Evolutionary conservation across 164 flowering plant genomes (phyloP).

Genomic region (Brasenia schreberi): DNA sequence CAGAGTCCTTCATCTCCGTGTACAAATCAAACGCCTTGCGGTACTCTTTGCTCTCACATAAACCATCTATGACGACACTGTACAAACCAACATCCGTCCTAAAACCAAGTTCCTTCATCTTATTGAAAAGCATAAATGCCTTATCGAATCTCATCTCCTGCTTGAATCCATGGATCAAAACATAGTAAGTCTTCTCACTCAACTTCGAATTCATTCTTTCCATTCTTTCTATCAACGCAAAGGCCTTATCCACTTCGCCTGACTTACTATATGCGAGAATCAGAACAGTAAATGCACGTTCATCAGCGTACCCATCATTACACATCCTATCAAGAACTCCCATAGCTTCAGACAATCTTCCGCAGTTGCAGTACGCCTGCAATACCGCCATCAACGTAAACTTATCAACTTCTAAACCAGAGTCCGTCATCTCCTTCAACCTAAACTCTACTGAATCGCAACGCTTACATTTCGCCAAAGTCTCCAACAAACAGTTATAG

Average conservation of each 20-base stretch:
- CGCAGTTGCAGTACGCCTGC: constrained; percentile 55
- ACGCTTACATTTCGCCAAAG: constrained; percentile 26
- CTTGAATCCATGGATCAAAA: constrained; percentile 69
- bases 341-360: constrained; percentile 48
- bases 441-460: constrained; percentile 45
- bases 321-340: constrained; percentile 35
- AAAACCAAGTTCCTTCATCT: constrained; percentile 48
- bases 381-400: constrained; percentile 55
- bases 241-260: constrained; percentile 64
- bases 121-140: constrained; percentile 49
- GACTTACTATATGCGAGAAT: constrained; percentile 47
- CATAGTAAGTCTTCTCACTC: constrained; percentile 52
- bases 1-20: constrained; percentile 43
- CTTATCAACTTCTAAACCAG: constrained; percentile 39
- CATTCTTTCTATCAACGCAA: constrained; percentile 53
- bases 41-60: constrained; percentile 37
- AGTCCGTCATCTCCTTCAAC: constrained; percentile 49
- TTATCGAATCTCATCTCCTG: constrained; percentile 37
- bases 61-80: constrained; percentile 65
- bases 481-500: constrained; percentile 74
- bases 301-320: constrained; percentile 56
- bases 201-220: constrained; percentile 26
- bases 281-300: constrained; percentile 38
- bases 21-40: constrained; percentile 43
- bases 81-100: constrained; percentile 34